Evolutionary conservation across 495 filamentous ascomycete species (phyloP).

Genomic region (Aspergillus indologenus): DNA sequence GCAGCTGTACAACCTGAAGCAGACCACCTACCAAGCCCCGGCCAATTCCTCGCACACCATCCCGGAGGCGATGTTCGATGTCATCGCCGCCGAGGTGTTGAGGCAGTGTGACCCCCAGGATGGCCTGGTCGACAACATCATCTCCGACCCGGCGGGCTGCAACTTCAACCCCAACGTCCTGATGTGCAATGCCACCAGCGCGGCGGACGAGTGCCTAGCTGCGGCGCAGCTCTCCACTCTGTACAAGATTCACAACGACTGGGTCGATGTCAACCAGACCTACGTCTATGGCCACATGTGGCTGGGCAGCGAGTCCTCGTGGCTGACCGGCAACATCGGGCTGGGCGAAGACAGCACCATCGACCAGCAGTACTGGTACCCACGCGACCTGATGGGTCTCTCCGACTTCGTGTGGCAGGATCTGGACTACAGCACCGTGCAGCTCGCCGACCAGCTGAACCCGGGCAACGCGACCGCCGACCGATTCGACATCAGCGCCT

Average conservation of each 20-base stretch:
- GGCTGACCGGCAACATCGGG: slow-evolving; percentile 2
- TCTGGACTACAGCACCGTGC: slow-evolving; percentile 13
- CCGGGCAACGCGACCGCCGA: slow-evolving; percentile 40
- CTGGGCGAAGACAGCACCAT: slow-evolving; percentile 2
- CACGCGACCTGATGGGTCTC: slow-evolving; percentile 16
- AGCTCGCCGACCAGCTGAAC: slow-evolving; percentile 30
- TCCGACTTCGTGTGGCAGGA: slow-evolving; percentile 10
- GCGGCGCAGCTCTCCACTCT: slow-evolving; percentile 47
- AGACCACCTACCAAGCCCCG: slow-evolving; percentile 28
- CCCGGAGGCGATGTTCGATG: slow-evolving; percentile 11
- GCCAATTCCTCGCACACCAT: slow-evolving; percentile 11
- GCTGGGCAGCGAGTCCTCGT: slow-evolving; percentile 2
- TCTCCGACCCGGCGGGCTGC: slow-evolving; percentile 50
- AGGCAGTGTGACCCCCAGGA: slow-evolving; percentile 55
- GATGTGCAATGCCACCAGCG: slow-evolving; percentile 32
- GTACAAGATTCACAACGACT: slow-evolving; percentile 45
- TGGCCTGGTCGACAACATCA: slow-evolving; percentile 52
- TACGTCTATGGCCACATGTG: slow-evolving; percentile 20
- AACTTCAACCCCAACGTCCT: slow-evolving; percentile 41
- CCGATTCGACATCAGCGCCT: slow-evolving; percentile 44
- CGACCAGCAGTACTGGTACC: slow-evolving; percentile 5
- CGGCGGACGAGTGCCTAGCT: slow-evolving; percentile 42
- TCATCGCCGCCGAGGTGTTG: slow-evolving; percentile 11
- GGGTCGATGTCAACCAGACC: slow-evolving; percentile 27
- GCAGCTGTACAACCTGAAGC: slow-evolving; percentile 47